Conservation (phyloP, 345 rosid genomes). For the Citrus glauca region DNA sequence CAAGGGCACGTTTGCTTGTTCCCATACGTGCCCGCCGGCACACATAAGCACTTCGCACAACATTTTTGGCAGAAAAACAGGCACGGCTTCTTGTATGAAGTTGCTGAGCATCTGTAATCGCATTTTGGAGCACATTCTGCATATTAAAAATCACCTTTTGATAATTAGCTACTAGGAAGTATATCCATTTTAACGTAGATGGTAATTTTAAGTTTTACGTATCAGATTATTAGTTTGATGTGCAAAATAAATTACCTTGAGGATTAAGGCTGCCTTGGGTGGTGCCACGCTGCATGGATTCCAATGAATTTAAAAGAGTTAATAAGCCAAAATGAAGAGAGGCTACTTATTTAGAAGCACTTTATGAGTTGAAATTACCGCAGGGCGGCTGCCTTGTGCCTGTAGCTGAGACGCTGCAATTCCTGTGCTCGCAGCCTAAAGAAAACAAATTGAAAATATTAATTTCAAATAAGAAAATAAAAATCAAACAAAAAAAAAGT, state of each 20-base stretch:
- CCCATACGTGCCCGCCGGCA: slow-evolving; percentile 72
- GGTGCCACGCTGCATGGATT: slow-evolving; percentile 22
- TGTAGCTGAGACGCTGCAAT: neutral
- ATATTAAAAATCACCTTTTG: no score
- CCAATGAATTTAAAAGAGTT: neutral
- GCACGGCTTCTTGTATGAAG: slow-evolving; percentile 53
- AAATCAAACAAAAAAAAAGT: neutral
- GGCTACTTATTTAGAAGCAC: neutral
- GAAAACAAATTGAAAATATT: neutral
- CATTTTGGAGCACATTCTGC: slow-evolving; percentile 32
- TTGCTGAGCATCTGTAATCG: slow-evolving; percentile 35
- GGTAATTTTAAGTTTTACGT: neutral
- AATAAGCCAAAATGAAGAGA: neutral
- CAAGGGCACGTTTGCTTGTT: slow-evolving; percentile 71
- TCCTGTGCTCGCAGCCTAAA: slow-evolving; percentile 1
- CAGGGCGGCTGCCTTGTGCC: neutral
- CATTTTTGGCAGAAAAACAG: slow-evolving; percentile 66
- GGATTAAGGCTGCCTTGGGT: slow-evolving; percentile 34
- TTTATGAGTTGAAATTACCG: slow-evolving; percentile 11
- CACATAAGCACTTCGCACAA: slow-evolving; percentile 63
- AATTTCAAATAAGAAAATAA: neutral
- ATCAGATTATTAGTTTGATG: neutral
- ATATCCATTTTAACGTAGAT: neutral
- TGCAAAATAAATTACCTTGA: slow-evolving; percentile 16
- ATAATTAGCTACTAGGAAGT: no score